Base-by-base conservation (phyloP, 2,329 filamentous ascomycete species). In the Aspergillus amoenus region DNA sequence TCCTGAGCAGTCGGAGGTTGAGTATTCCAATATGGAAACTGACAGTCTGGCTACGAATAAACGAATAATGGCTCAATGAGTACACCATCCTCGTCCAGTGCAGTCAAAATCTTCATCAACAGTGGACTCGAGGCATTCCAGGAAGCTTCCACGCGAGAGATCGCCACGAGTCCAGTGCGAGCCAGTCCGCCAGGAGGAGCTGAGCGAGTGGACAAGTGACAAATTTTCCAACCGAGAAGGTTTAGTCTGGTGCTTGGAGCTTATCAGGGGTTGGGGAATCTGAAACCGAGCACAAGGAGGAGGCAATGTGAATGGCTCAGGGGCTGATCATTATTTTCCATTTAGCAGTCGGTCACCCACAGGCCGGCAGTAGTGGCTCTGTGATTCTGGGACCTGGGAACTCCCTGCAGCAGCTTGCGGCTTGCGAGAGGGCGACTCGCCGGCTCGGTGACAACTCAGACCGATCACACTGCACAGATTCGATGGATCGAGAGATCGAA, bases 301-400 rank as follows among this genome's bases (percentile, higher is more conserved):
- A 27, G 27, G 27, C 27, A 4, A 30, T 11, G 27, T 30, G 27
- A 30, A 18, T 49, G 46, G 34, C 46, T 49, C 34, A 50, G 34
- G n/a, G 34, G 48, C 32, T 51, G 48, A 51, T 51, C 48, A 32
- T 51, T 43, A 51, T 51, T 43, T 51, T 18, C 43, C 43, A 24
- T 12, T 13, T n/a, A 27, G 21, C 21, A 15, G n/a, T 15, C 24
- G 22, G 42, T 22, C 27, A 30, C 8, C 27, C 27, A 30, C 27
- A 30, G 27, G 8, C 3, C 27, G 27, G 27, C 27, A 30, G 27
- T 30, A 30, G 9, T 30, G 27, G 27, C 27, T 11, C 9, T 30
- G 27, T 30, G 27, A 30, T 30, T 11, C 27, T 30, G 27, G 27
- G 27, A 30, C 9, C 27, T 30, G 27, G 27, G 27, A 30, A 30